Evolutionary conservation across 306 rosid species (phyloP), one percentile per base, ranked within the genome.

Genomic region (Calophaca sinica): DNA sequence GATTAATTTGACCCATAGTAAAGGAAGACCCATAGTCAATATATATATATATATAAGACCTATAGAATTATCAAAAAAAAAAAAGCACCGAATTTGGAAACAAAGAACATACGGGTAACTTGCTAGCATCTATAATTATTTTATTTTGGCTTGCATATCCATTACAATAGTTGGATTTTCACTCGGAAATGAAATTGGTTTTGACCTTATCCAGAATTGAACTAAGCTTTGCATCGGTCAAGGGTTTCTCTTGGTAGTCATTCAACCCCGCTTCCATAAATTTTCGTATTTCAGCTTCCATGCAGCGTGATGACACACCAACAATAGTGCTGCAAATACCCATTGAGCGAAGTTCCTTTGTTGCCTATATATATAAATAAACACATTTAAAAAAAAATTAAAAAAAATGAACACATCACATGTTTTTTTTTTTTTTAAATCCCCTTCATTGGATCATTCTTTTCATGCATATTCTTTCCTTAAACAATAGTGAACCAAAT

Each of bases 211-310:
- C 70, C 51, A 93, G 87, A 64, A 90, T 87, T 5, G 91, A 79
- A 44, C 29, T 48, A 44, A 93, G 89, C 80, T 86, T 86, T 44
- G 76, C 53, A 50, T 15, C 4, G 26, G 84, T 86, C 48, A 93
- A 86, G 9, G 98, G 98, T 74, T 93, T 93, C 80, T 83, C 85
- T 51, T 87, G 90, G 59, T 80, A 90, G 9, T 89, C 88, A 85
- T 93, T 85, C 1, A 93, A 55, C 0, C 98, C 98, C 0, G 98
- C 96, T 58, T 87, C 86, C 82, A 79, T 75, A 45, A 90, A 93
- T 32, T 90, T 87, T 49, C 31, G 41, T 12, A 77, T 68, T 39
- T 82, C 77, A 26, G 14, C 79, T n/a, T 74, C 87, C 15, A 10
- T 66, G 0, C 73, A 57, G 3, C 81, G 79, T 9, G 96, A 75